These are phyloP conservation scores for Colletotrichum sp. DNA, from an alignment of 2,329 filamentous ascomycete species.

Conservation along the genomic window DNA sequence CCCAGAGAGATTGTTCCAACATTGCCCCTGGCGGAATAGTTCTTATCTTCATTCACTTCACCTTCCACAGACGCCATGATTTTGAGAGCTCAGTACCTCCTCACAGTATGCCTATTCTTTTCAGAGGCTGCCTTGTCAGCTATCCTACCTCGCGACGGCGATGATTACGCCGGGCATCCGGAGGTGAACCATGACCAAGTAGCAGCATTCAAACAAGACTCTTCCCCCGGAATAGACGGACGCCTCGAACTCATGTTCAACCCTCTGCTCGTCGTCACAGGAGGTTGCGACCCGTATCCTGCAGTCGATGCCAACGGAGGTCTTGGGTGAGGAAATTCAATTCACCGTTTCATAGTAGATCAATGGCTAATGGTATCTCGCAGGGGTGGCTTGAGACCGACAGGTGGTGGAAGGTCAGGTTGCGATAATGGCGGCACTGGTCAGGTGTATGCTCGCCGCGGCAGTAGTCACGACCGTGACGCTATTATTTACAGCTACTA, in stretches of 20 bases:
- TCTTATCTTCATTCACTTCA: neutral
- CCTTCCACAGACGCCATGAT: neutral
- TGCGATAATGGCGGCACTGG: neutral
- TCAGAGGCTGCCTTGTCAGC: neutral
- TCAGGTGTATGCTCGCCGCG: neutral
- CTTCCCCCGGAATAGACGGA: neutral
- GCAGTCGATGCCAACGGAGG: neutral
- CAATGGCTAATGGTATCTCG: neutral
- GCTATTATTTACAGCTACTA: neutral
- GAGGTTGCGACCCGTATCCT: neutral
- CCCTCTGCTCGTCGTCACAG: neutral
- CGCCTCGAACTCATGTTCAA: neutral
- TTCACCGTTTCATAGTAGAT: neutral
- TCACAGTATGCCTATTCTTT: neutral
- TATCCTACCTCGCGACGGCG: neutral
- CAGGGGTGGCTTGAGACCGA: neutral
- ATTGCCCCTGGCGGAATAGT: rapidly evolving
- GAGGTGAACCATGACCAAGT: neutral
- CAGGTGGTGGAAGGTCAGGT: neutral
- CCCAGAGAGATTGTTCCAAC: neutral
- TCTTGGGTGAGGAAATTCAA: neutral
- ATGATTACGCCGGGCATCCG: neutral
- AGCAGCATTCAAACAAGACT: neutral
- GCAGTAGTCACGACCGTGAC: neutral
- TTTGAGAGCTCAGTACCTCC: neutral